A percentile compares a stretch with the other conserved stretches of the same genome.
Evolutionary conservation across 768 basidiomycete species (phyloP).

Genomic region (Neoboletus subvelutipes): DNA sequence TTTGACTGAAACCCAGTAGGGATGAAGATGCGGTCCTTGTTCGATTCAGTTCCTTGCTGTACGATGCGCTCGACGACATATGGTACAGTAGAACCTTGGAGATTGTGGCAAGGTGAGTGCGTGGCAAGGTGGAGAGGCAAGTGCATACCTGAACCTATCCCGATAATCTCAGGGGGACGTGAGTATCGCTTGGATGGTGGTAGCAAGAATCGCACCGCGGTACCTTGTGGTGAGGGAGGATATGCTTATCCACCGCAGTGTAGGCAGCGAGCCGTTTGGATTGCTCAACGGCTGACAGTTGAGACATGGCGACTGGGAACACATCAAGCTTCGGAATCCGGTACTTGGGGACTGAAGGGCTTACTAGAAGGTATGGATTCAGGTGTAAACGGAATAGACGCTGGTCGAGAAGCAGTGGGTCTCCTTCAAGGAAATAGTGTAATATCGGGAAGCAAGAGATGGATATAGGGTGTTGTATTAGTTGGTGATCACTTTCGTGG

Average conservation of each 20-base stretch:
- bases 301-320: slow-evolving; percentile 29
- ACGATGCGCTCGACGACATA: slow-evolving; percentile 96
- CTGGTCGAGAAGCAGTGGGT: slow-evolving; percentile 4
- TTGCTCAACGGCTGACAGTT: slow-evolving; percentile 55
- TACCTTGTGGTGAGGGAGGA: slow-evolving; percentile 81
- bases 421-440: slow-evolving; percentile 7
- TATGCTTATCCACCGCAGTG: slow-evolving; percentile 90
- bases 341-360: not conserved
- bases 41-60: slow-evolving; percentile 72
- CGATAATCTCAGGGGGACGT: slow-evolving; percentile 59
- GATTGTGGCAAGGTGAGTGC: not conserved
- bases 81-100: slow-evolving; percentile 85
- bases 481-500: not conserved
- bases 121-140: not conserved
- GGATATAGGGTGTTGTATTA: too few species aligned
- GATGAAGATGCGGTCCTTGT: slow-evolving; percentile 82
- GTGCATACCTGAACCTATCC: slow-evolving; percentile 75
- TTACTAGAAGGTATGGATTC: slow-evolving; percentile 7
- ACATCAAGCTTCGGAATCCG: not conserved
- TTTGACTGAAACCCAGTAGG: slow-evolving; percentile 97
- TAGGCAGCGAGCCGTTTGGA: slow-evolving; percentile 91
- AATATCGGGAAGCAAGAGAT: not conserved
- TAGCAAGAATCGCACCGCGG: slow-evolving; percentile 17
- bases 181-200: not conserved
- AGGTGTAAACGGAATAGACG: slow-evolving; percentile 8